phyloP scores from a whole-genome alignment of 1,284 basidiomycete species.

The Phenoliferia sp. region DNA sequence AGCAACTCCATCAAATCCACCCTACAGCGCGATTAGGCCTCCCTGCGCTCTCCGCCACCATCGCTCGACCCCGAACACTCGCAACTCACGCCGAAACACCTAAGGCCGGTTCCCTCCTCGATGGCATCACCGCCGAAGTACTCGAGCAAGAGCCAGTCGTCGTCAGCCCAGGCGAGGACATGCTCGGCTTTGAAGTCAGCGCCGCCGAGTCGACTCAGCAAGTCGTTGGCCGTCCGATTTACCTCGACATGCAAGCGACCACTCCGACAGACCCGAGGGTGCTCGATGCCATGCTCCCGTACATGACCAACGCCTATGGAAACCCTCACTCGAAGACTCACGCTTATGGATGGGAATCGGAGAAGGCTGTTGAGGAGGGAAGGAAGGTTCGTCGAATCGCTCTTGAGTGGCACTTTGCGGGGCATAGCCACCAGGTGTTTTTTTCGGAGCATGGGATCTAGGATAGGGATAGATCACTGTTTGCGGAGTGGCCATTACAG shows the following conservation, averaged over 20 bases:
- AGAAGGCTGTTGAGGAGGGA: slow-evolving; percentile 48
- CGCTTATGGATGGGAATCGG: slow-evolving; percentile 99
- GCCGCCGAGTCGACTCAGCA: slow-evolving; percentile 4
- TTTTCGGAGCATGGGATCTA: not conserved
- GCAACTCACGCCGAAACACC: not conserved
- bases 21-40: not conserved
- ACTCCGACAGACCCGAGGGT: slow-evolving; percentile 97
- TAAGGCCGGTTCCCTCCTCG: slow-evolving; percentile 1
- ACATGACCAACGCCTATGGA: slow-evolving; percentile 90
- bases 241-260: slow-evolving; percentile 92
- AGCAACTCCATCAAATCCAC: not conserved
- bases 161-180: slow-evolving; percentile 18
- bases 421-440: no score
- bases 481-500: no score
- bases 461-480: not conserved
- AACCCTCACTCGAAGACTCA: slow-evolving; percentile 98
- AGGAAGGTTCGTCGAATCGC: slow-evolving; percentile 6
- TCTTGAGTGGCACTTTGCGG: not conserved
- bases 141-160: slow-evolving; percentile 6
- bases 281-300: slow-evolving; percentile 95
- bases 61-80: not conserved
- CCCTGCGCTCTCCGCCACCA: not conserved
- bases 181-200: slow-evolving; percentile 28
- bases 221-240: slow-evolving; percentile 63
- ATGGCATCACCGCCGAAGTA: slow-evolving; percentile 5